Evolutionary conservation across 2,329 filamentous ascomycete species (phyloP).

Genomic region (Fusarium sterilihyphosum): DNA sequence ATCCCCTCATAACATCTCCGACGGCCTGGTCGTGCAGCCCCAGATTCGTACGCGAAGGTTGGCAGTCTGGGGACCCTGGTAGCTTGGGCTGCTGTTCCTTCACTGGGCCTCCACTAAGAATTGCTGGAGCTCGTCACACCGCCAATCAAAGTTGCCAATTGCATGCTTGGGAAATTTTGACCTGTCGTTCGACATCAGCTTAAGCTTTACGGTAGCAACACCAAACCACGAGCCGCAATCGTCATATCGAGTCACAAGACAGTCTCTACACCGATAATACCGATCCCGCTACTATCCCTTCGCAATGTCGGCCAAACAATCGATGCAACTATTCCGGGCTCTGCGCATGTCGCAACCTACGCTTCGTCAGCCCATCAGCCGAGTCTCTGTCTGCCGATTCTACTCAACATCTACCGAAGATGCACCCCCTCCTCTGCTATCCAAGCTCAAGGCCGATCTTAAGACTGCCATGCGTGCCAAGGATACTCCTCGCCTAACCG

Average conservation of each 20-base stretch:
- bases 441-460: slow-evolving; percentile 68
- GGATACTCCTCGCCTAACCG: slow-evolving; percentile 71
- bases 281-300: neutral
- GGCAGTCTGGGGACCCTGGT: slow-evolving; percentile 15
- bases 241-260: slow-evolving; percentile 17
- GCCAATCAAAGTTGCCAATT: slow-evolving; percentile 37
- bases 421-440: slow-evolving; percentile 58
- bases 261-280: neutral
- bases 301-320: slow-evolving; percentile 41
- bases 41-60: neutral
- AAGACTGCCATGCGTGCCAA: slow-evolving; percentile 74
- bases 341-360: slow-evolving; percentile 37
- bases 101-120: neutral
- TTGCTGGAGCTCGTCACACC: slow-evolving; percentile 21
- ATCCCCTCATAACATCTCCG: neutral
- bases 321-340: slow-evolving; percentile 37
- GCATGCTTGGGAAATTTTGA: slow-evolving; percentile 40
- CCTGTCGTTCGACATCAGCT: slow-evolving; percentile 26
- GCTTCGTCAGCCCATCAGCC: slow-evolving; percentile 23
- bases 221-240: slow-evolving; percentile 7
- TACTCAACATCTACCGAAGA: slow-evolving; percentile 50
- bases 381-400: slow-evolving; percentile 37
- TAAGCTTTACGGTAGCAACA: slow-evolving; percentile 7
- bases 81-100: slow-evolving; percentile 5
- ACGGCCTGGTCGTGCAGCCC: slow-evolving; percentile 8